Evolutionary conservation across 2,329 filamentous ascomycete species (phyloP).

Genomic region (Purpureocillium takamizusanense): DNA sequence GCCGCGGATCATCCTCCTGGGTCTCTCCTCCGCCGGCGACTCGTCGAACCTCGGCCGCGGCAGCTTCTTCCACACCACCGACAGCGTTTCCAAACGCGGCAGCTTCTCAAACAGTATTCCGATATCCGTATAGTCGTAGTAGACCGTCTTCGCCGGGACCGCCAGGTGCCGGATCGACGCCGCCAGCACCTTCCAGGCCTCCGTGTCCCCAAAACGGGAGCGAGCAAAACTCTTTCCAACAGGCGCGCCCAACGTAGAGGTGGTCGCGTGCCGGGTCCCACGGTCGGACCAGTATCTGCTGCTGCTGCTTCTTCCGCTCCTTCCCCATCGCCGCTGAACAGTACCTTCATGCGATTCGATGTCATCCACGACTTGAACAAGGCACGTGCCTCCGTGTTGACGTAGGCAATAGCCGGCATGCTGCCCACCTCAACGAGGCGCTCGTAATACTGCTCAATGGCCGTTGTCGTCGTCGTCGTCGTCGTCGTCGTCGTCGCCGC

Average conservation of each 20-base stretch:
- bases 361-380: constrained; percentile 9
- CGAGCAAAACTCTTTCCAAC: constrained; percentile 11
- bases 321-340: background rate
- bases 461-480: background rate
- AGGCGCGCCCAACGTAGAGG: constrained; percentile 10
- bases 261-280: constrained; percentile 8
- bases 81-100: constrained; percentile 11
- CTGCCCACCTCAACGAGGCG: constrained; percentile 8
- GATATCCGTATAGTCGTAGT: constrained; percentile 13
- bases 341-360: constrained; percentile 2
- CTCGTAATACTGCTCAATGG: constrained; percentile 1
- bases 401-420: constrained; percentile 7
- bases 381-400: constrained; percentile 14
- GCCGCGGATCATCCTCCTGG: too few species aligned
- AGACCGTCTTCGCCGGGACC: constrained; percentile 15
- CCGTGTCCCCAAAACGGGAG: constrained; percentile 1
- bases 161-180: constrained; percentile 11
- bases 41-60: constrained; percentile 4
- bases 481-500: constrained; percentile 5
- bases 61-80: constrained; percentile 13
- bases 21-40: background rate
- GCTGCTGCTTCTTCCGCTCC: too few species aligned
- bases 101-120: constrained; percentile 6
- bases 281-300: constrained; percentile 3
- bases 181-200: constrained; percentile 2